phyloP scores from a whole-genome alignment of 305 asterid species.

The Fraxinus xanthoxyloides region DNA sequence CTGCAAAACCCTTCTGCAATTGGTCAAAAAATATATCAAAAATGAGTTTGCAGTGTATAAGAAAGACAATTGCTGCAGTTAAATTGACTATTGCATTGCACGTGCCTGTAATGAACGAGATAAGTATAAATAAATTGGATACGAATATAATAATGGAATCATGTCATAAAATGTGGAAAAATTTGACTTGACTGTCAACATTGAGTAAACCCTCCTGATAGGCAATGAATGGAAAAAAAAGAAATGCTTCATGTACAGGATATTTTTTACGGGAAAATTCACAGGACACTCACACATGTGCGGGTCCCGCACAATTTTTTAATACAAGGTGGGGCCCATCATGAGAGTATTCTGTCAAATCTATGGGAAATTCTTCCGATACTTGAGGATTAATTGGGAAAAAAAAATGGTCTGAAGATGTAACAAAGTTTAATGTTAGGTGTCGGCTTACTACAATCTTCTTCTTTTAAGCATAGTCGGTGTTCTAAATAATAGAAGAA shows the following conservation, averaged over 20 bases:
- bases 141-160: not conserved
- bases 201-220: not conserved
- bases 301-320: too few relatives aligned
- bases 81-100: not conserved
- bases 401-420: too few relatives aligned
- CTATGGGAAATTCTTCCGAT: too few relatives aligned
- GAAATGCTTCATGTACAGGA: too few relatives aligned
- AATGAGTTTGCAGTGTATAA: not conserved
- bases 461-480: not conserved
- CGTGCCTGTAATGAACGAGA: not conserved
- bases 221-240: too few relatives aligned
- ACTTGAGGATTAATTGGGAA: too few relatives aligned
- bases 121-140: too few relatives aligned
- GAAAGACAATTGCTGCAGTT: not conserved
- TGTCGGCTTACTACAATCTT: not conserved
- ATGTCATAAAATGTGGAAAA: not conserved
- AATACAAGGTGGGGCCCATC: too few relatives aligned
- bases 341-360: too few relatives aligned
- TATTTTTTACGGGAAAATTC: too few relatives aligned
- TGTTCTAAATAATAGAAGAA: not conserved
- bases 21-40: not conserved
- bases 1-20: slow-evolving; percentile 46
- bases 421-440: too few relatives aligned
- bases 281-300: too few relatives aligned
- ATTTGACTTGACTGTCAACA: not conserved